Base-by-base conservation (phyloP, 208 protist species). In the Acanthamoeba triangularis region DNA sequence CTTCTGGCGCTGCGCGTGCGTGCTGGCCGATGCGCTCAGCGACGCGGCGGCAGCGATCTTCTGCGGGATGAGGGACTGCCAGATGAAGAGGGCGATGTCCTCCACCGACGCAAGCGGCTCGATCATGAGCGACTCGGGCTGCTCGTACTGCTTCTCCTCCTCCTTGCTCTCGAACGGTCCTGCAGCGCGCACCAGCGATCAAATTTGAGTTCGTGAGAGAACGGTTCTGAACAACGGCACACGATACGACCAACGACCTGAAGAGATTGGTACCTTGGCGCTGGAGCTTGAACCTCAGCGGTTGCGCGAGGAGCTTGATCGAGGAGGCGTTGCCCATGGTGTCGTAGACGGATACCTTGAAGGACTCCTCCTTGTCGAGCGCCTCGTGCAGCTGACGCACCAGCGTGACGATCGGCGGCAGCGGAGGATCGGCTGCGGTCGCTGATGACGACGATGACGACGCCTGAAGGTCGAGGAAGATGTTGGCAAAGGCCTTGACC, bases 281-380 rank as follows among this genome's bases (percentile, higher is more conserved):
- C 18, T 76, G 25, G 14, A 93, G 87, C 59, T 74, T 65, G n/a
- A 93, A 74, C 69, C 35, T 69, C 10, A 93, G 49, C 18, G 87
- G 87, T 33, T 93, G 87, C 3, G 87, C 10, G 5, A 93, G 87
- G 7, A 93, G 87, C 35, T 93, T 93, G 49, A 93, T 10, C 3
- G 87, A 93, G 14, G 87, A 65, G 4, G 87, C 49, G 25, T 28
- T 49, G 37, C 61, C 61, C 47, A 47, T 74, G 37, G 61, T 13
- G 37, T 93, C 87, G n/a, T 93, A 93, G 13, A 93, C 41, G 7
- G 87, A 16, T 7, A 93, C 87, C 33, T 74, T 65, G 35, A 93
- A 74, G 35, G 87, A 16, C n/a, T 93, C 87, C 41, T 93, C 87
- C 61, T 93, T 93, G 87, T 93, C 61, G 20, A 93, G 47, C 10